Evolutionary conservation across 2,329 filamentous ascomycete species (phyloP), one percentile per base, ranked within the genome.

Genomic region (Trichophyton verrucosum): DNA sequence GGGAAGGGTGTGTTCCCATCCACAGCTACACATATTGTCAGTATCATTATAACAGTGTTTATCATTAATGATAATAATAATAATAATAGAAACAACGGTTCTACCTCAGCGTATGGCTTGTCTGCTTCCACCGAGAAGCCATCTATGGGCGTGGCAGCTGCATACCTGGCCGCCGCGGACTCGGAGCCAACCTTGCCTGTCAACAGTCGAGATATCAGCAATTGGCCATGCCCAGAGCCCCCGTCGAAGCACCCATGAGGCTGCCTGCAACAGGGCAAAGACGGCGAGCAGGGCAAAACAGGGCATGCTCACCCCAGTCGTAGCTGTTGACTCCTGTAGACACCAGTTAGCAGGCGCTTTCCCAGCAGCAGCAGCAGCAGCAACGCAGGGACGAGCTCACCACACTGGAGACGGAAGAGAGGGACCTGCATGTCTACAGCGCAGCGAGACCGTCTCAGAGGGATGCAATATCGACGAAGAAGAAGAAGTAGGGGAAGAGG

Each of bases 1-100:
- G 91, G 53, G 90, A 95, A 51, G 92, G 91, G 70, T 99, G 94
- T 0, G 92, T 96, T 70, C 94, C 94, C 94, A 99, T 99, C 94
- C 94, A 99, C 69, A 99, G 80, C 91, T 96, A 68, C 33, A 51
- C 11, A n/a, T n/a, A 33, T 40, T 44, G 56, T 60, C 15, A 64
- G n/a, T 44, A 67, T 22, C 68, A 64, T 53, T 60, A 20, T 62
- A 53, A 46, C 22, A 44, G 49, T 22, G 42, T 20, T 3, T 8
- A n/a, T 13, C 3, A 13, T n/a, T 11, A 24, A 71, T 75, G 3
- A 24, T 3, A 24, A 24, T 24, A 24, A 27, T 27, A 24, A 24
- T 24, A 6, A 30, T 30, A 30, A 30, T 30, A 30, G 27, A 7
- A 6, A 30, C 6, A 30, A 30, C 6, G 6, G 27, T 1, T 30